These are phyloP conservation scores for Penicillium silybi DNA, from an alignment of 495 filamentous ascomycete genomes.

Conservation along the genomic window DNA sequence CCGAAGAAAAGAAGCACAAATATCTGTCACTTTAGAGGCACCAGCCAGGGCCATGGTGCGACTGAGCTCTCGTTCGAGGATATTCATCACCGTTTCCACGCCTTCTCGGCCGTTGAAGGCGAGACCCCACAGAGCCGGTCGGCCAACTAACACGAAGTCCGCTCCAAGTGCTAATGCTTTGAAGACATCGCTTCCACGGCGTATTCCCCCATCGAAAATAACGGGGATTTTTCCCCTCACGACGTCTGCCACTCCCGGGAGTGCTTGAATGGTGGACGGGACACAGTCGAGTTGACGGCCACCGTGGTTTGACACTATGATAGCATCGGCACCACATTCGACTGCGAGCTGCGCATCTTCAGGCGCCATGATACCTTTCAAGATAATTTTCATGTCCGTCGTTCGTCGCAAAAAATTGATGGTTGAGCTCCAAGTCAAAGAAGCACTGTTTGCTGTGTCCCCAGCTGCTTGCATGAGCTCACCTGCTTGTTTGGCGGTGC, in stretches of 20 bases:
- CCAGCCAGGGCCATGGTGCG: conserved; percentile 7
- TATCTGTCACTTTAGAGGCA: neutral
- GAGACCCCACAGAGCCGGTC: conserved; percentile 14
- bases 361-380: conserved; percentile 7
- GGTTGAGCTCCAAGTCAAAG: conserved; percentile 7
- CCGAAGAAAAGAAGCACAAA: conserved; percentile 1
- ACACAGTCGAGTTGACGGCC: conserved; percentile 60
- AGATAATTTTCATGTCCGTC: conserved; percentile 8
- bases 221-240: conserved; percentile 9
- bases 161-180: conserved; percentile 13
- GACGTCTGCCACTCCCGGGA: conserved; percentile 58
- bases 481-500: neutral
- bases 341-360: conserved; percentile 35
- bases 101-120: conserved; percentile 6
- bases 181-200: conserved; percentile 14
- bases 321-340: conserved; percentile 53
- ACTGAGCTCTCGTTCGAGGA: conserved; percentile 7
- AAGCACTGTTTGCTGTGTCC: conserved; percentile 4
- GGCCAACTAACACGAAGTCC: conserved; percentile 6
- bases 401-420: conserved; percentile 8
- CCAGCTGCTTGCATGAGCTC: conserved; percentile 1
- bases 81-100: conserved; percentile 9
- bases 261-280: conserved; percentile 52
- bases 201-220: conserved; percentile 13
- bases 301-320: conserved; percentile 64